Evolutionary conservation across 2,329 filamentous ascomycete species (phyloP), one percentile per base, ranked within the genome.

Genomic region (Penicillium sp.): DNA sequence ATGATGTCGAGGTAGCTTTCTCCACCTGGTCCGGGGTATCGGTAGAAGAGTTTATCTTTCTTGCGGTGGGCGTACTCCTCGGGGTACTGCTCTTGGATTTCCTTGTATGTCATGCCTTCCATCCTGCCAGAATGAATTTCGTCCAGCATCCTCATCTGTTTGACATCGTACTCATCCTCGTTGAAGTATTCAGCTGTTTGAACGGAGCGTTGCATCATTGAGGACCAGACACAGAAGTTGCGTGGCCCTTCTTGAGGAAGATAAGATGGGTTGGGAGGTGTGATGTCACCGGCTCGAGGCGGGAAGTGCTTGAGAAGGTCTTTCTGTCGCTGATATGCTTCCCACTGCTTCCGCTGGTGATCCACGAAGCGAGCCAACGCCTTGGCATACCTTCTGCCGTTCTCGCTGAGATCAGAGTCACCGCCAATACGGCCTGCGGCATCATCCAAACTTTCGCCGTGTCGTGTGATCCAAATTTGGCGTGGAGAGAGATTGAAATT

Each of bases 201-300:
- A 44, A 93, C 84, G 53, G 87, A 89, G 56, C 93, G 86, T 65
- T 87, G 85, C 55, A 98, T 80, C 91, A 97, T 97, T 2, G 88
- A 95, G 0, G 91, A 96, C 93, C 93, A 98, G 15, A 98, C 88
- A 68, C 93, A 98, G 66, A 96, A 97, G 65, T 95, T 95, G 62
- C 87, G 79, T 28, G 85, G 80, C 28, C 83, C 73, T 43, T 84
- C 83, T 46, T 71, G 69, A 2, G 66, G 66, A 17, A 72, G 65
- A 47, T 78, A 84, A 64, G 95, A 88, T 0, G 93, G 93, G 63
- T 98, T 97, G 0, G 93, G 93, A 4, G 93, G 93, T 0, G 93
- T 97, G 57, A 86, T 87, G 69, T 96, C 91, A 49, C 93, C 93
- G 1, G 90, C 85, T 37, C 84, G 79, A 1, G 93, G 91, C n/a